Conservation (phyloP, 441 rosid genomes). For the Brassica hybrid region DNA sequence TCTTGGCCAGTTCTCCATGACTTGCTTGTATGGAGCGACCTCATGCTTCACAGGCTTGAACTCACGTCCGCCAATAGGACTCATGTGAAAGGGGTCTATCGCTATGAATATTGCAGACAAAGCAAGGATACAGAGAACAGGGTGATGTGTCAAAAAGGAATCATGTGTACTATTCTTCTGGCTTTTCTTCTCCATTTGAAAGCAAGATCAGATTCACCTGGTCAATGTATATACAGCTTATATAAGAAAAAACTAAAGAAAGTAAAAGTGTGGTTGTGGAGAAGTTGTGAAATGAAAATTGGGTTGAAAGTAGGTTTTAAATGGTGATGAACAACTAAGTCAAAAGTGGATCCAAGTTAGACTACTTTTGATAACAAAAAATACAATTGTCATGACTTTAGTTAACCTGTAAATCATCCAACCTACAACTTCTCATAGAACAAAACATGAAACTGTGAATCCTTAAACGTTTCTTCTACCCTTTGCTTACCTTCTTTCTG, state of each 20-base stretch:
- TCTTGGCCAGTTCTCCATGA: constrained; percentile 86
- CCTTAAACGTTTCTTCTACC: constrained; percentile 5
- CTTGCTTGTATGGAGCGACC: constrained; percentile 86
- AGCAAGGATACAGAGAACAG: constrained; percentile 53
- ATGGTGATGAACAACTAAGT: constrained; percentile 27
- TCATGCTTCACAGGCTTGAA: constrained; percentile 89
- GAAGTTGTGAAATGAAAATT: constrained; percentile 44
- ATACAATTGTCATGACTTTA: constrained; percentile 35
- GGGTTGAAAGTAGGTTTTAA: constrained; percentile 55
- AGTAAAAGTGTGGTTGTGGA: constrained; percentile 5
- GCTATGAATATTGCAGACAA: constrained; percentile 60
- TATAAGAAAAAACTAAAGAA: constrained; percentile 26
- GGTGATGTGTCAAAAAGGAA: constrained; percentile 57
- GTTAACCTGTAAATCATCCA: constrained; percentile 28
- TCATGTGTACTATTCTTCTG: constrained; percentile 47
- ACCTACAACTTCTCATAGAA: constrained; percentile 18
- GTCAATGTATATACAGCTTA: constrained; percentile 11
- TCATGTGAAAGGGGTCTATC: constrained; percentile 76
- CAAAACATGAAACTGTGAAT: constrained; percentile 5
- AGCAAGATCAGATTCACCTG: constrained; percentile 26
- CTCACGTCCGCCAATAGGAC: constrained; percentile 73
- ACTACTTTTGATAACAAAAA: constrained; percentile 25
- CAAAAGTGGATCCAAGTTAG: constrained; percentile 34
- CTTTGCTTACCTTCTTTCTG: constrained; percentile 19
- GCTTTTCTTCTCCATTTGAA: constrained; percentile 71